phyloP scores from a whole-genome alignment of 1,139 yeast genomes.

The Hanseniaspora gamundiae region DNA sequence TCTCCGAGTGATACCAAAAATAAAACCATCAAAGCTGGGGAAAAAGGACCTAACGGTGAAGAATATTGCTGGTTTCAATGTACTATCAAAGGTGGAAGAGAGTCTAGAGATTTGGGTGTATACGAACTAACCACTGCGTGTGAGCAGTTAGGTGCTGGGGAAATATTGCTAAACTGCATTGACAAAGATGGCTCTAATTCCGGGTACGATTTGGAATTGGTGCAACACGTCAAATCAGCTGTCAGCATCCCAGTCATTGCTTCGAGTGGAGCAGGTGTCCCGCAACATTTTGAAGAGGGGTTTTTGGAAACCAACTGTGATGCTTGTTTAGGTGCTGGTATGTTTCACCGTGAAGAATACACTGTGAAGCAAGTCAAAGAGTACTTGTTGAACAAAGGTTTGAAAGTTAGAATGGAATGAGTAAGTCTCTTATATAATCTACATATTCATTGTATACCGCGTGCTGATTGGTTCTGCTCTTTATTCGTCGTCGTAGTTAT shows the following conservation, averaged over 20 bases:
- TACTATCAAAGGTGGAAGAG: constrained; percentile 93
- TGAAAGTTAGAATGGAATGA: constrained; percentile 37
- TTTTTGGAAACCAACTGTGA: constrained; percentile 72
- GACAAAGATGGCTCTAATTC: constrained; percentile 93
- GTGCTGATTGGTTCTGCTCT: not conserved
- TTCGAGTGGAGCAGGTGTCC: constrained; percentile 92
- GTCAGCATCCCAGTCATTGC: constrained; percentile 91
- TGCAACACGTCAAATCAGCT: constrained; percentile 60
- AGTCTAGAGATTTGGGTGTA: constrained; percentile 80
- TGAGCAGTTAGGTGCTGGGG: constrained; percentile 95
- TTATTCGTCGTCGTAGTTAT: constrained; percentile 15
- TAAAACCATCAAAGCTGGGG: constrained; percentile 44
- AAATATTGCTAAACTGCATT: constrained; percentile 78
- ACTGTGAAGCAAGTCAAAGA: constrained; percentile 74
- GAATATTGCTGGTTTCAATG: constrained; percentile 86
- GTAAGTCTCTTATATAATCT: not conserved
- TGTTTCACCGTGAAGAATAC: constrained; percentile 91
- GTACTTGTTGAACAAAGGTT: constrained; percentile 39
- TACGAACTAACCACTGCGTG: constrained; percentile 79
- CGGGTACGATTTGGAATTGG: constrained; percentile 80
- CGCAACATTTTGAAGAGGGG: constrained; percentile 79
- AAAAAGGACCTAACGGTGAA: constrained; percentile 76
- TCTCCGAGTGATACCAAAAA: constrained; percentile 48
- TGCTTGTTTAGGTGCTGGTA: constrained; percentile 97
- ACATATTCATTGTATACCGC: no score